Conservation (phyloP, 2,329 filamentous ascomycete genomes). For the Chrysoporthe puriensis region DNA sequence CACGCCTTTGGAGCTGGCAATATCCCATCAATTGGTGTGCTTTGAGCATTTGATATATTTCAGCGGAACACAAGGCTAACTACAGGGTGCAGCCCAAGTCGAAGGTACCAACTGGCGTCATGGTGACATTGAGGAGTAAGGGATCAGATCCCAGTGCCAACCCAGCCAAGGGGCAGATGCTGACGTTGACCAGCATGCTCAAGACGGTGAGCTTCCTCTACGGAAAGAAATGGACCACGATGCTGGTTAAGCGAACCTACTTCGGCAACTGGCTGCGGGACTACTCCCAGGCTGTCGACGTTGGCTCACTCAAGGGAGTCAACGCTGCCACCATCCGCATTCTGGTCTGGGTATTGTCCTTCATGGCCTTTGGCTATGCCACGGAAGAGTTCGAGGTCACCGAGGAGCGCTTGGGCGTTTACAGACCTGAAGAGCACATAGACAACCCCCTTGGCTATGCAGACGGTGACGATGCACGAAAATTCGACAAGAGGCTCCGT, state of each 20-base stretch:
- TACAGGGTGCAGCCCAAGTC: conserved; percentile 47
- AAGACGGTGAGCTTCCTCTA: conserved; percentile 76
- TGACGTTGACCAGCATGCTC: conserved; percentile 74
- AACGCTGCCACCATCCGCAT: conserved; percentile 79
- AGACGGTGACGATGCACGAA: conserved; percentile 82
- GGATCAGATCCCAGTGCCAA: background rate
- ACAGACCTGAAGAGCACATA: conserved; percentile 75
- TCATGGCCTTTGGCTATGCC: conserved; percentile 83
- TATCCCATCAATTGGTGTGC: conserved; percentile 63
- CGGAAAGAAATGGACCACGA: conserved; percentile 83
- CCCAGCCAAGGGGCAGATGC: conserved; percentile 36
- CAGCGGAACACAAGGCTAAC: conserved; percentile 9
- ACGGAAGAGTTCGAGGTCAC: conserved; percentile 86
- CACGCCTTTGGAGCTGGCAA: conserved; percentile 72
- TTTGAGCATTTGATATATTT: background rate
- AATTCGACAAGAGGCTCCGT: conserved; percentile 79
- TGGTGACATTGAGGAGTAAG: conserved; percentile 51
- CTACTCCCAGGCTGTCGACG: conserved; percentile 83
- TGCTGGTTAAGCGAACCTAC: conserved; percentile 77
- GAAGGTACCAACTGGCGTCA: conserved; percentile 73
- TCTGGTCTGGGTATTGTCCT: conserved; percentile 79
- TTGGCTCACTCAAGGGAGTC: conserved; percentile 77
- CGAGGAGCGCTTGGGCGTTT: conserved; percentile 76
- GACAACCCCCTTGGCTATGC: conserved; percentile 85
- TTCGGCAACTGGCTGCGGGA: conserved; percentile 88